phyloP scores from a whole-genome alignment of 2,329 filamentous ascomycete genomes.

The Calonectria hawksworthii region DNA sequence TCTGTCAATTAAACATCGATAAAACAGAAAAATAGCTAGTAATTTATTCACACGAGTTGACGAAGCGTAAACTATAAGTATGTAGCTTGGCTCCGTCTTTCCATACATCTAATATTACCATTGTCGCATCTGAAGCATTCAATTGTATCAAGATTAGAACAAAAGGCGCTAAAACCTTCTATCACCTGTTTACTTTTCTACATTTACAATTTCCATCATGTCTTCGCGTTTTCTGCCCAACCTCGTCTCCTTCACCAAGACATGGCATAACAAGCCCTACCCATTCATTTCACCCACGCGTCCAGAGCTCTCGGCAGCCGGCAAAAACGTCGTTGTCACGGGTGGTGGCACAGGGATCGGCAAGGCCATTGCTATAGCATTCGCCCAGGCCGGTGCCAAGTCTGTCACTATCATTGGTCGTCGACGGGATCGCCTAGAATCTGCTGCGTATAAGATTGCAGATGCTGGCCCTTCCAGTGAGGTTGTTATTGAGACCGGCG shows the following conservation, averaged over 20 bases:
- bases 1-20: neutral
- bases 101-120: neutral
- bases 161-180: neutral
- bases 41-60: neutral
- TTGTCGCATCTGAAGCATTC: neutral
- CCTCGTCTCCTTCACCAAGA: constrained; percentile 8
- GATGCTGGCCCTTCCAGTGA: constrained; percentile 58
- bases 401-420: constrained; percentile 57
- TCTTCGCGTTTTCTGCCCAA: neutral
- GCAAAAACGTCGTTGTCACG: constrained; percentile 71
- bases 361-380: constrained; percentile 72
- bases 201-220: neutral
- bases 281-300: constrained; percentile 27
- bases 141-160: neutral
- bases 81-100: neutral
- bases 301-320: constrained; percentile 49
- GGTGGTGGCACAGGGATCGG: constrained; percentile 75
- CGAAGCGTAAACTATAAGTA: neutral
- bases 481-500: constrained; percentile 46
- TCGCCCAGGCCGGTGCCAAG: constrained; percentile 55
- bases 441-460: constrained; percentile 44
- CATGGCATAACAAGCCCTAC: neutral
- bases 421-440: constrained; percentile 44
- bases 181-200: neutral
- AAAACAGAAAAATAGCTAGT: neutral